Conservation (phyloP, 192 early-diverging fungal species). For the Coemansia asiatica region DNA sequence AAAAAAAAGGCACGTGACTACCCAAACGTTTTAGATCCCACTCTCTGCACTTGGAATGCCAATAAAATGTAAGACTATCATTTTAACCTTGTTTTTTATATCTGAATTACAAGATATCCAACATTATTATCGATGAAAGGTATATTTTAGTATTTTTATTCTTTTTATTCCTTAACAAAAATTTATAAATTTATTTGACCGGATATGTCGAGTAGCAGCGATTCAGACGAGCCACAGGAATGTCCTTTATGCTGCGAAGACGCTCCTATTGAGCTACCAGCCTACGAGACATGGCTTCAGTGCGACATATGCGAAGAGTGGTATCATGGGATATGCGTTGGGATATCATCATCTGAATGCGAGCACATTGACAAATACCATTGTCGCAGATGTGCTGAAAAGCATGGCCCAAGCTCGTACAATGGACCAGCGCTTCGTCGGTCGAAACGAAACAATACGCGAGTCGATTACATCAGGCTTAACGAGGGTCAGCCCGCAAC, state of each 20-base stretch:
- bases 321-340: conserved; percentile 68
- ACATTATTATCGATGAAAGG: not conserved
- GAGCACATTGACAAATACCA: conserved; percentile 66
- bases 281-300: conserved; percentile 64
- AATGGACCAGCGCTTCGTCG: conserved; percentile 56
- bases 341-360: conserved; percentile 57
- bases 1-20: not conserved
- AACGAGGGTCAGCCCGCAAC: conserved; percentile 77
- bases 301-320: conserved; percentile 67
- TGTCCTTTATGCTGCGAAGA: conserved; percentile 43
- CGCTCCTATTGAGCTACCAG: conserved; percentile 45
- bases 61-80: not conserved
- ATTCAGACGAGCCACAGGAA: conserved; percentile 49
- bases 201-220: conserved; percentile 26
- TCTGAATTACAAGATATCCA: no score
- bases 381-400: conserved; percentile 57
- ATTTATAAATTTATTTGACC: not conserved
- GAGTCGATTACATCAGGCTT: conserved; percentile 82
- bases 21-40: not conserved
- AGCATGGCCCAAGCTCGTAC: conserved; percentile 63
- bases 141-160: not conserved
- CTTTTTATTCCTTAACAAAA: not conserved
- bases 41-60: not conserved
- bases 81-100: not conserved
- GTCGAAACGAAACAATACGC: conserved; percentile 58